Evolutionary conservation across 2,329 filamentous ascomycete species (phyloP).

Genomic region (Rugonectria rugulosa): DNA sequence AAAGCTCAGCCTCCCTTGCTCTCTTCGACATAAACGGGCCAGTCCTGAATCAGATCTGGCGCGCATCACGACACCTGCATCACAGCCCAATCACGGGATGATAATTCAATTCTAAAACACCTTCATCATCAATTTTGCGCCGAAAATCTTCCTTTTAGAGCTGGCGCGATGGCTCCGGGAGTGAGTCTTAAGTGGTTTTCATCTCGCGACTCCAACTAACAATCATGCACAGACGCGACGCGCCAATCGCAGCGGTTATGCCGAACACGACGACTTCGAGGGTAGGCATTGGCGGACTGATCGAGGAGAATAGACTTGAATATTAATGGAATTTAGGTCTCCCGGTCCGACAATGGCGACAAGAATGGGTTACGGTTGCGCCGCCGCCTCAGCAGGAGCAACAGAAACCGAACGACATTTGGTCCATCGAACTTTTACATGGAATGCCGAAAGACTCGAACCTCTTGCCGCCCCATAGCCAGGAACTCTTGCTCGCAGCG

Average conservation of each 20-base stretch:
- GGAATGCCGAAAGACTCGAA: conserved; percentile 88
- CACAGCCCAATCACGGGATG: conserved; percentile 14
- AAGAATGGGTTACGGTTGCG: conserved; percentile 72
- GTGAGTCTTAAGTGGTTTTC: conserved; percentile 36
- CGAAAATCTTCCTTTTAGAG: conserved; percentile 1
- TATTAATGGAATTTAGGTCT: conserved; percentile 65
- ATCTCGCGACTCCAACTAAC: conserved; percentile 25
- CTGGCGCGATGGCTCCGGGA: conserved; percentile 49
- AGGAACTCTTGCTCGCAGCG: conserved; percentile 82
- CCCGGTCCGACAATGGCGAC: conserved; percentile 89
- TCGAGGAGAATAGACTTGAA: background rate
- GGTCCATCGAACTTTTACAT: conserved; percentile 77
- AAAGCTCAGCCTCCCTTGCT: conserved; percentile 32
- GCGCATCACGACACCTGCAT: conserved; percentile 16
- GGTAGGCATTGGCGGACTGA: conserved; percentile 45
- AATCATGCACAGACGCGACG: conserved; percentile 58
- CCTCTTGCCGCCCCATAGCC: conserved; percentile 78
- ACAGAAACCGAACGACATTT: conserved; percentile 69
- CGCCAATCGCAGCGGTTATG: conserved; percentile 62
- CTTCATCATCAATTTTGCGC: conserved; percentile 1
- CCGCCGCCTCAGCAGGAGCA: conserved; percentile 71
- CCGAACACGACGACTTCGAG: conserved; percentile 70
- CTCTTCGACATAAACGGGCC: conserved; percentile 28
- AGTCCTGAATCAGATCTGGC: conserved; percentile 15
- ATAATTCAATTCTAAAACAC: background rate